Conservation (phyloP, 108 stramenopile species). For the Nitzschia sp. region DNA sequence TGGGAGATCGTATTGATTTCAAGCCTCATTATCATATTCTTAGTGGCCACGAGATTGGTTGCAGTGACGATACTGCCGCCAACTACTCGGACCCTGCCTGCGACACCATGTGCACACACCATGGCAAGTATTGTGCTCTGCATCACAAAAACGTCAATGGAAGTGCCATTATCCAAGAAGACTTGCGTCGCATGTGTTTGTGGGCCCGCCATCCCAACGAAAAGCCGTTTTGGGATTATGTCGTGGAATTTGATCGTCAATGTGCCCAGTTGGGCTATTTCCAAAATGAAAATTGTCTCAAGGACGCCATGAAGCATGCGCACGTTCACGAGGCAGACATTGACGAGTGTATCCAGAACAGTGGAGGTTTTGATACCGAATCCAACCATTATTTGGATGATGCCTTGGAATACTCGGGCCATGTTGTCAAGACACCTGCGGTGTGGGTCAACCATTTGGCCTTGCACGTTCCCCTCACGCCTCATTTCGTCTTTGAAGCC, state of each 20-base stretch:
- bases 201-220: conserved; percentile 63
- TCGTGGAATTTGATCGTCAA: conserved; percentile 66
- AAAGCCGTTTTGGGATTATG: conserved; percentile 85
- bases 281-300: conserved; percentile 74
- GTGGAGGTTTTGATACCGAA: conserved; percentile 67
- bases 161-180: conserved; percentile 84
- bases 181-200: conserved; percentile 82
- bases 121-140: conserved; percentile 83
- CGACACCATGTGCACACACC: conserved; percentile 81
- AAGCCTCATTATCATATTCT: conserved; percentile 16
- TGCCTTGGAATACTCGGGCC: conserved; percentile 50
- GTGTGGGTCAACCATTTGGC: conserved; percentile 69
- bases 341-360: conserved; percentile 83
- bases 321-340: conserved; percentile 56
- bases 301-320: conserved; percentile 69
- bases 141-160: conserved; percentile 81
- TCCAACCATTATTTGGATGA: conserved; percentile 63
- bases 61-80: conserved; percentile 10
- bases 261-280: conserved; percentile 62
- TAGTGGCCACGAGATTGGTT: conserved; percentile 23
- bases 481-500: conserved; percentile 70
- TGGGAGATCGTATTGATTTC: conserved; percentile 49
- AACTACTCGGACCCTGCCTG: conserved; percentile 15
- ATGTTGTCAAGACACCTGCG: conserved; percentile 61
- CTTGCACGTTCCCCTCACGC: conserved; percentile 43